Percentiles rank a stretch among this genome's conserved stretches.
Evolutionary conservation across 352 stramenopile species (phyloP).

Genomic region (Proteromonas lacertae): DNA sequence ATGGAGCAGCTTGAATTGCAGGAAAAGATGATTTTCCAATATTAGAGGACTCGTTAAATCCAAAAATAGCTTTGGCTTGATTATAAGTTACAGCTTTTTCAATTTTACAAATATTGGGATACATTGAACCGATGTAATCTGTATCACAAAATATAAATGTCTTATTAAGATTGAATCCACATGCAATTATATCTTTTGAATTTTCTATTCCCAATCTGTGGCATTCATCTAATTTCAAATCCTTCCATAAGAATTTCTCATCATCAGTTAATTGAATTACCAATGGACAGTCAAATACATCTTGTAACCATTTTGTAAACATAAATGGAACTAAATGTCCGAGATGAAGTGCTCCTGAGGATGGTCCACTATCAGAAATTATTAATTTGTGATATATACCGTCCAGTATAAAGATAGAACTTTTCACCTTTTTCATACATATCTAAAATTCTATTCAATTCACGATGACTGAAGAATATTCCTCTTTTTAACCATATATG

Average conservation of each 20-base stretch:
- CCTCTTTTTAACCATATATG: constrained; percentile 86
- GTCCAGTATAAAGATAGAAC: constrained; percentile 98
- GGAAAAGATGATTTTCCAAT: constrained; percentile 96
- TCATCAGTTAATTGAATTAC: constrained; percentile 99
- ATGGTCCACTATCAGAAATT: no score
- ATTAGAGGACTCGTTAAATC: constrained; percentile 82
- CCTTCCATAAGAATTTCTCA: constrained; percentile 99
- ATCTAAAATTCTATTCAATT: constrained; percentile 34
- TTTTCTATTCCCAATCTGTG: constrained; percentile 80
- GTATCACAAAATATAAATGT: constrained; percentile 98
- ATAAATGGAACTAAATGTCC: constrained; percentile 96
- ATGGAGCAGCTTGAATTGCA: constrained; percentile 57
- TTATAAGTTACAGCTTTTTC: constrained; percentile 92
- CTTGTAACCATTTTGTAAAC: constrained; percentile 64
- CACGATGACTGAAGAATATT: constrained; percentile 98
- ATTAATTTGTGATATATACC: no score
- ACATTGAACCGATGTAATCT: constrained; percentile 92
- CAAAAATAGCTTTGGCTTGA: constrained; percentile 80
- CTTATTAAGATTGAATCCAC: constrained; percentile 40
- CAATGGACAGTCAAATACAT: constrained; percentile 88
- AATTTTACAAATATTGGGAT: constrained; percentile 93
- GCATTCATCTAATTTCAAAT: constrained; percentile 25
- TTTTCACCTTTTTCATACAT: constrained; percentile 66
- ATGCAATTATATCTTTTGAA: constrained; percentile 96
- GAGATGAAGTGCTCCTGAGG: constrained; percentile 81